phyloP scores from a whole-genome alignment of 2,329 filamentous ascomycete species.

The Fusarium virguliforme region DNA sequence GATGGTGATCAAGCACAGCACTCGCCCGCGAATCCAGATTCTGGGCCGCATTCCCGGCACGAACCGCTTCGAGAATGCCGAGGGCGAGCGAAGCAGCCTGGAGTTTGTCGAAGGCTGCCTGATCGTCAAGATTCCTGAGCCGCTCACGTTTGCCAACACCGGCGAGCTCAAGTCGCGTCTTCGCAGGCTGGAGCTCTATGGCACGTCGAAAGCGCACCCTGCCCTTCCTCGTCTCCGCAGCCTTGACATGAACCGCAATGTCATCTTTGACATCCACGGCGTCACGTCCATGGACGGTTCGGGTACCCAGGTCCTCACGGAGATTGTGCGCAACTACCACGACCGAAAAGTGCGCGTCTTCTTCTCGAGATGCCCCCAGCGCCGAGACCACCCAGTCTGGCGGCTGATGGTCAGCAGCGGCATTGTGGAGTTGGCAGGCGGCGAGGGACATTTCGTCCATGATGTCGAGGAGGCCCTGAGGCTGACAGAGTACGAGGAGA shows the following conservation, averaged over 20 bases:
- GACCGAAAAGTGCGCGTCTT: constrained; percentile 83
- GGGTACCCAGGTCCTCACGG: constrained; percentile 89
- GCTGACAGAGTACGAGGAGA: constrained; percentile 81
- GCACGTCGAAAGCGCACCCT: constrained; percentile 87
- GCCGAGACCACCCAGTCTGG: constrained; percentile 73
- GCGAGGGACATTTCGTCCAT: constrained; percentile 82
- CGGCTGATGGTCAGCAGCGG: constrained; percentile 82
- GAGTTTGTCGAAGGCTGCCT: constrained; percentile 94
- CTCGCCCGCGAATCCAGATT: constrained; percentile 95
- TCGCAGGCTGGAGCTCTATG: constrained; percentile 88
- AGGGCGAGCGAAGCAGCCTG: constrained; percentile 78
- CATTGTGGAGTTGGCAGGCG: constrained; percentile 88
- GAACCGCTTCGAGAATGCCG: constrained; percentile 88
- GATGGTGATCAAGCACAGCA: constrained; percentile 90
- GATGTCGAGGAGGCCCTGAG: constrained; percentile 89
- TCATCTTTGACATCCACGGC: constrained; percentile 98
- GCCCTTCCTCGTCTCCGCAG: constrained; percentile 85
- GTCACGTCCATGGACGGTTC: constrained; percentile 95
- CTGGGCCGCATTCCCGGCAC: constrained; percentile 90
- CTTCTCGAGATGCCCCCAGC: constrained; percentile 73
- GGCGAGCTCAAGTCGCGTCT: constrained; percentile 90
- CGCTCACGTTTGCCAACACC: constrained; percentile 96
- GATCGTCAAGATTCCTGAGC: constrained; percentile 98
- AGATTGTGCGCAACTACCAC: constrained; percentile 89
- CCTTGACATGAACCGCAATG: constrained; percentile 87